phyloP scores from a whole-genome alignment of 2,329 filamentous ascomycete genomes.

The Pseudopithomyces maydicus region DNA sequence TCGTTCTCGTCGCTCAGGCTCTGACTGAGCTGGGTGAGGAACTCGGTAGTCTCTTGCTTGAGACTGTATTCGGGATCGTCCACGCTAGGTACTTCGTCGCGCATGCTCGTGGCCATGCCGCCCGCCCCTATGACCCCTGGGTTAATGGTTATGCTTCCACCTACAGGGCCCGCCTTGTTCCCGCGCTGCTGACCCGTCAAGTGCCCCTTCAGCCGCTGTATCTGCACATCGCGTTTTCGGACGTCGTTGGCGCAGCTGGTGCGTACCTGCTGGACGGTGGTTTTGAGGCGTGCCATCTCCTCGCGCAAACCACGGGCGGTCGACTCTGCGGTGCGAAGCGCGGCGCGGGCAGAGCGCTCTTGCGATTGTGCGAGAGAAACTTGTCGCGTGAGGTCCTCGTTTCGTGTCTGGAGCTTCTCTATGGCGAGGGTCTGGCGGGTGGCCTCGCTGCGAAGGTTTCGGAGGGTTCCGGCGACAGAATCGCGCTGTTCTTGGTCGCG shows the following conservation, averaged over 20 bases:
- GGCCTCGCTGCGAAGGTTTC: conserved; percentile 74
- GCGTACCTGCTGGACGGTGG: conserved; percentile 79
- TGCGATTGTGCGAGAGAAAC: conserved; percentile 68
- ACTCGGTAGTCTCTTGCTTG: conserved; percentile 86
- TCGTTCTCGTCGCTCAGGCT: conserved; percentile 92
- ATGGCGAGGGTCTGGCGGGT: conserved; percentile 74
- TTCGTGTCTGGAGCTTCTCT: conserved; percentile 60
- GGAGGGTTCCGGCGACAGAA: conserved; percentile 77
- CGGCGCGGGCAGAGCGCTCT: conserved; percentile 70
- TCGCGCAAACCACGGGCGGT: conserved; percentile 80
- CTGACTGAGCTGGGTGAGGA: conserved; percentile 82
- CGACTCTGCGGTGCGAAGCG: conserved; percentile 75
- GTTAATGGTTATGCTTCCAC: conserved; percentile 55
- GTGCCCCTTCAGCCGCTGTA: conserved; percentile 87
- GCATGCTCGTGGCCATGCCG: conserved; percentile 47
- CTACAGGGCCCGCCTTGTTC: conserved; percentile 52
- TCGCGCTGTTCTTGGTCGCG: conserved; percentile 90
- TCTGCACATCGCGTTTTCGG: conserved; percentile 85
- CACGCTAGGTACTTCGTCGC: conserved; percentile 59
- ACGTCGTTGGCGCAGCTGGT: conserved; percentile 89
- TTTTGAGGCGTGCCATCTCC: conserved; percentile 78
- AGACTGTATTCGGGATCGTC: conserved; percentile 69
- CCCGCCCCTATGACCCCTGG: conserved; percentile 36
- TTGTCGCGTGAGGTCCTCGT: conserved; percentile 61
- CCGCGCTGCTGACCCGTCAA: conserved; percentile 67